phyloP scores from a whole-genome alignment of 2,329 filamentous ascomycete species.

The Hyphodiscus sp. region DNA sequence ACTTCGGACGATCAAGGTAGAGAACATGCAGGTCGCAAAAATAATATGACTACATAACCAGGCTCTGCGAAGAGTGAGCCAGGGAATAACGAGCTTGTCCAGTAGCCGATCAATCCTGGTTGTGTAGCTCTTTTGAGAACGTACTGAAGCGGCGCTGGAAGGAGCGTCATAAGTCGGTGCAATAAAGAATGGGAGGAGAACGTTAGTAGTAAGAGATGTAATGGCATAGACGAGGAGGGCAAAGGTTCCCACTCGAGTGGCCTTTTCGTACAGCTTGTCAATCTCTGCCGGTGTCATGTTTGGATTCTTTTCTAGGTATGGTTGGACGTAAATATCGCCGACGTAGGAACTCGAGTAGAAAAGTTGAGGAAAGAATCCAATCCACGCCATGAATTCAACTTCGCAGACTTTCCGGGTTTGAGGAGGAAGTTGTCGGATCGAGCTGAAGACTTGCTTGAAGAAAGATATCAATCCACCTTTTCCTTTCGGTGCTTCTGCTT shows the following conservation, averaged over 20 bases:
- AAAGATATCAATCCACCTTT: constrained; percentile 67
- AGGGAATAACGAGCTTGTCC: constrained; percentile 64
- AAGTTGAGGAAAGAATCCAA: constrained; percentile 91
- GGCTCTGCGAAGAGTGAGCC: constrained; percentile 78
- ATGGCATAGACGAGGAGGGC: constrained; percentile 84
- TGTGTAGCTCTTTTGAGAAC: constrained; percentile 22
- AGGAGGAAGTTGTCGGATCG: constrained; percentile 70
- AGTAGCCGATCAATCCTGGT: constrained; percentile 36
- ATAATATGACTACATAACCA: constrained; percentile 85
- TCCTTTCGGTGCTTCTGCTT: constrained; percentile 53
- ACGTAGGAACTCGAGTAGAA: constrained; percentile 96
- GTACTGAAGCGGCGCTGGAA: constrained; percentile 29
- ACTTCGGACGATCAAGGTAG: constrained; percentile 70
- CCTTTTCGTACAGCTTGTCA: constrained; percentile 73
- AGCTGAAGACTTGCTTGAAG: constrained; percentile 70
- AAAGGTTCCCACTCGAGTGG: constrained; percentile 81
- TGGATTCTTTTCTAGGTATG: constrained; percentile 69
- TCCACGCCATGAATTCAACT: constrained; percentile 82
- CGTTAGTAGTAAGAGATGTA: constrained; percentile 73
- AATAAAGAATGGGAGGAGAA: constrained; percentile 80
- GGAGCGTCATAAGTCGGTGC: constrained; percentile 63
- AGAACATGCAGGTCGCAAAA: constrained; percentile 75
- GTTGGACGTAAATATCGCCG: constrained; percentile 86
- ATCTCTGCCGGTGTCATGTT: constrained; percentile 71
- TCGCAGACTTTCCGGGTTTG: constrained; percentile 78